Conservation (phyloP, 2,329 filamentous ascomycete species). For the Lasiodiplodia theobromae region DNA sequence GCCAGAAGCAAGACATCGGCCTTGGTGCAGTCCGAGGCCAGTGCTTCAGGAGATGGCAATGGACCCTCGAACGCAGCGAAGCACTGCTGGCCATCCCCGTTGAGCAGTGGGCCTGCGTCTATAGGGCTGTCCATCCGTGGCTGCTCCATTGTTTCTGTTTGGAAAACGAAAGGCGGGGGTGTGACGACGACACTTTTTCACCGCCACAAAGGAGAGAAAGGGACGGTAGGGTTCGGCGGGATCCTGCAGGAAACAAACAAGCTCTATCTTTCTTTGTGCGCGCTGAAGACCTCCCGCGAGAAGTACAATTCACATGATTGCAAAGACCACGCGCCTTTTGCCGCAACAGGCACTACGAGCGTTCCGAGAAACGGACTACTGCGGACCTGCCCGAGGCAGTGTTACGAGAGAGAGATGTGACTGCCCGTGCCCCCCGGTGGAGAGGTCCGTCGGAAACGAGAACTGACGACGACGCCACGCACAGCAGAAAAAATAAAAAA, state of each 20-base stretch:
- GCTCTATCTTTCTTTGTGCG: no score
- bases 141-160: conserved; percentile 2
- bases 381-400: no score
- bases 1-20: conserved; percentile 17
- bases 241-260: neutral
- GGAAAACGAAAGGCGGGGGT: neutral
- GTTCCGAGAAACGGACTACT: conserved; percentile 9
- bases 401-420: neutral
- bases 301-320: conserved; percentile 9
- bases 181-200: neutral
- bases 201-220: neutral
- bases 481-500: neutral
- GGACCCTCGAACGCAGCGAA: neutral
- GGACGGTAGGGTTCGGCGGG: neutral
- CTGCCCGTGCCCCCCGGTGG: neutral
- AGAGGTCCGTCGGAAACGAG: neutral
- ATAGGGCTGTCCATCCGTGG: conserved; percentile 13
- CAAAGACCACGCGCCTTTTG: neutral
- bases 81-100: neutral
- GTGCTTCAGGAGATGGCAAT: neutral
- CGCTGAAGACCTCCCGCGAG: neutral
- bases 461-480: neutral
- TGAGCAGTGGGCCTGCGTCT: neutral
- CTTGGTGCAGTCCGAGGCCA: neutral
- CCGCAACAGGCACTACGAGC: neutral